Evolutionary conservation across 768 basidiomycete genomes (phyloP).

Genomic region (Boletus subcaerulescens): DNA sequence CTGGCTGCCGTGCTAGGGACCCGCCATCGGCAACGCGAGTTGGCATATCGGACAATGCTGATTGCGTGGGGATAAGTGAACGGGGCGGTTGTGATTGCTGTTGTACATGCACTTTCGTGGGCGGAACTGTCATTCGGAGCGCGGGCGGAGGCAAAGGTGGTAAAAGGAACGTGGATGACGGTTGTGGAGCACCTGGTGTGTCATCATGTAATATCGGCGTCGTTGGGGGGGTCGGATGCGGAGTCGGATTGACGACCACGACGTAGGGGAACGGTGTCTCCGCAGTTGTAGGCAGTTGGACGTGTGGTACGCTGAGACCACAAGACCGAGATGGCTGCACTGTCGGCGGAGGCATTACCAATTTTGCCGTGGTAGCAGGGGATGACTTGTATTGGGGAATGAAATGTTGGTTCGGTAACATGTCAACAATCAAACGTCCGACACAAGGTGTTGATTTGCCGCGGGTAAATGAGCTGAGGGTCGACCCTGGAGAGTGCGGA

Average conservation of each 20-base stretch:
- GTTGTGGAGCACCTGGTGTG: slow-evolving; percentile 22
- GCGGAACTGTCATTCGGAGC: slow-evolving; percentile 4
- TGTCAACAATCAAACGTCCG: slow-evolving; percentile 55
- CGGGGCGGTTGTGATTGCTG: slow-evolving; percentile 22
- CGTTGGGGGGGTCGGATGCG: slow-evolving; percentile 74
- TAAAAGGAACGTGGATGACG: slow-evolving; percentile 25
- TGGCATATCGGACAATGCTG: slow-evolving; percentile 1
- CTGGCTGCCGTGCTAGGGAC: slow-evolving; percentile 34
- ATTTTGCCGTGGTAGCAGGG: background rate
- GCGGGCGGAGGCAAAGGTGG: slow-evolving; percentile 31
- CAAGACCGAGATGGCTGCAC: slow-evolving; percentile 10
- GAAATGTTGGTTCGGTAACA: slow-evolving; percentile 46
- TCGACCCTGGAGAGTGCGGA: slow-evolving; percentile 16
- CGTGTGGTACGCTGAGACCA: slow-evolving; percentile 23
- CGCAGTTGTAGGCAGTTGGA: slow-evolving; percentile 25
- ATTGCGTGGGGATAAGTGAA: slow-evolving; percentile 1
- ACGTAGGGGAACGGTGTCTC: slow-evolving; percentile 48
- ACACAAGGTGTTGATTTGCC: slow-evolving; percentile 30
- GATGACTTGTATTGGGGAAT: slow-evolving; percentile 19
- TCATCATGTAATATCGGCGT: slow-evolving; percentile 48
- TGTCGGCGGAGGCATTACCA: slow-evolving; percentile 5
- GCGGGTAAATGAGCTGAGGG: slow-evolving; percentile 10
- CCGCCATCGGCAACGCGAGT: slow-evolving; percentile 18
- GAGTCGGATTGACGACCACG: slow-evolving; percentile 72
- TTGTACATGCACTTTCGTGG: background rate